These are phyloP conservation scores for Pouteria campechiana DNA, from an alignment of 179 eudicot genomes.

Conservation along the genomic window DNA sequence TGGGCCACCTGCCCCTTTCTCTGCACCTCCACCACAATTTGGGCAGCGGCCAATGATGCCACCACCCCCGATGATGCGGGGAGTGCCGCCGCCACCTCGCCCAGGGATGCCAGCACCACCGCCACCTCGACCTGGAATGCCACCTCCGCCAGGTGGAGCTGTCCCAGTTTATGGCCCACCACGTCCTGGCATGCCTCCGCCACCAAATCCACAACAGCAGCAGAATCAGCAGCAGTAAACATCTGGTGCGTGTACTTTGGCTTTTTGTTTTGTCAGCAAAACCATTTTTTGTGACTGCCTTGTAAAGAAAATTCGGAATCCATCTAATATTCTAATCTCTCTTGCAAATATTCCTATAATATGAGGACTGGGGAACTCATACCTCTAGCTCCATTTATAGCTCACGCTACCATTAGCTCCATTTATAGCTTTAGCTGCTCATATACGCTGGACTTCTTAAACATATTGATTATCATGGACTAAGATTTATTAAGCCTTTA, in stretches of 20 bases:
- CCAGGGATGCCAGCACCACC: slow-evolving; percentile 35
- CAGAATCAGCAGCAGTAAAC: slow-evolving; percentile 50
- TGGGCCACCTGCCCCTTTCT: slow-evolving; percentile 27
- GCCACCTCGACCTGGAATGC: slow-evolving; percentile 58
- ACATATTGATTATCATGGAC: too few relatives aligned
- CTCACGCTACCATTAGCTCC: too few relatives aligned
- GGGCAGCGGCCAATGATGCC: slow-evolving; percentile 53
- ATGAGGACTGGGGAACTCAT: too few relatives aligned
- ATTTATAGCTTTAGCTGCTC: too few relatives aligned
- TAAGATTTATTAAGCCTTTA: too few relatives aligned
- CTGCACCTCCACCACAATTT: slow-evolving; percentile 46
- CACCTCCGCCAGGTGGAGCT: slow-evolving; percentile 72
- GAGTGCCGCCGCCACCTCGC: slow-evolving; percentile 36
- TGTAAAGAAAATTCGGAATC: too few relatives aligned
- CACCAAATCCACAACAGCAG: slow-evolving; percentile 34
- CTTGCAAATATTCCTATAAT: too few relatives aligned
- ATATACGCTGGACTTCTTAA: too few relatives aligned
- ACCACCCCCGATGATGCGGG: slow-evolving; percentile 66
- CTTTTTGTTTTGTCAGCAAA: not conserved
- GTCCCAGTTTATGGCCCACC: slow-evolving; percentile 55
- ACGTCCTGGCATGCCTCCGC: slow-evolving; percentile 68
- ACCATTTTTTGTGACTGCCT: too few relatives aligned
- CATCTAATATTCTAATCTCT: too few relatives aligned
- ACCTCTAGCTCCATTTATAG: too few relatives aligned
- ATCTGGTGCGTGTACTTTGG: slow-evolving; percentile 9